phyloP scores from a whole-genome alignment of 805 yeast species.

The Kodamaea sagamina region DNA sequence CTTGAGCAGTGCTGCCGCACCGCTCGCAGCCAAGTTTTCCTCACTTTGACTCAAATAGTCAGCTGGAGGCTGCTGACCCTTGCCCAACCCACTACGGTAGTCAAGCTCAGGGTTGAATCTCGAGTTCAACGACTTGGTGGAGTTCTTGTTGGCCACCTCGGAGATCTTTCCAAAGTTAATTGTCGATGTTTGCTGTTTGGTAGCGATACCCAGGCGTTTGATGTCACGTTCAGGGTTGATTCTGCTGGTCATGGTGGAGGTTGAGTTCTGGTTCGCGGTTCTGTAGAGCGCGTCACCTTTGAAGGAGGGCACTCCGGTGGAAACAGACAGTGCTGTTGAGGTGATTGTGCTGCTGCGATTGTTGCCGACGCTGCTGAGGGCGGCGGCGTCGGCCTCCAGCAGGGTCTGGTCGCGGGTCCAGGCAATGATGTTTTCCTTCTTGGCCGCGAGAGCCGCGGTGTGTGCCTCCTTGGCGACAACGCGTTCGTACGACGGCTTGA shows the following conservation, averaged over 20 bases:
- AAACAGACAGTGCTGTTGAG: slow-evolving; percentile 13
- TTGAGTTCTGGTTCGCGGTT: slow-evolving; percentile 41
- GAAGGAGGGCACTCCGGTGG: slow-evolving; percentile 34
- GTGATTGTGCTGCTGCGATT: slow-evolving; percentile 16
- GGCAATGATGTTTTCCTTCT: slow-evolving; percentile 43
- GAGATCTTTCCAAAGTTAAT: slow-evolving; percentile 39
- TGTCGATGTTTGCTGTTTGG: slow-evolving; percentile 24
- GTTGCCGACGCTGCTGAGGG: slow-evolving; percentile 43
- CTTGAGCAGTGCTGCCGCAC: slow-evolving; percentile 58
- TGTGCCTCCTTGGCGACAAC: slow-evolving; percentile 63
- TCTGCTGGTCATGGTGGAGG: slow-evolving; percentile 47
- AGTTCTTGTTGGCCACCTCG: slow-evolving; percentile 39
- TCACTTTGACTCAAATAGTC: slow-evolving; percentile 44
- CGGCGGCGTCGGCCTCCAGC: slow-evolving; percentile 50
- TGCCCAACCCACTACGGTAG: slow-evolving; percentile 42
- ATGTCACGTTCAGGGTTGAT: slow-evolving; percentile 41
- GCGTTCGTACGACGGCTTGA: slow-evolving; percentile 63
- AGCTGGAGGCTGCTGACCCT: slow-evolving; percentile 17
- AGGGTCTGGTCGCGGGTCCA: slow-evolving; percentile 51
- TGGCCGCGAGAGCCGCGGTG: slow-evolving; percentile 57
- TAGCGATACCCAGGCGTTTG: slow-evolving; percentile 37
- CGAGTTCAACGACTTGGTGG: slow-evolving; percentile 40
- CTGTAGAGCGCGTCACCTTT: slow-evolving; percentile 33
- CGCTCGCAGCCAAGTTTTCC: slow-evolving; percentile 52
- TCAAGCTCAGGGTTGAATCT: slow-evolving; percentile 46